A percentile compares a stretch with the other conserved stretches of the same genome.
Evolutionary conservation across 2,329 filamentous ascomycete species (phyloP).

Genomic region (Neoscytalidium dimidiatum): DNA sequence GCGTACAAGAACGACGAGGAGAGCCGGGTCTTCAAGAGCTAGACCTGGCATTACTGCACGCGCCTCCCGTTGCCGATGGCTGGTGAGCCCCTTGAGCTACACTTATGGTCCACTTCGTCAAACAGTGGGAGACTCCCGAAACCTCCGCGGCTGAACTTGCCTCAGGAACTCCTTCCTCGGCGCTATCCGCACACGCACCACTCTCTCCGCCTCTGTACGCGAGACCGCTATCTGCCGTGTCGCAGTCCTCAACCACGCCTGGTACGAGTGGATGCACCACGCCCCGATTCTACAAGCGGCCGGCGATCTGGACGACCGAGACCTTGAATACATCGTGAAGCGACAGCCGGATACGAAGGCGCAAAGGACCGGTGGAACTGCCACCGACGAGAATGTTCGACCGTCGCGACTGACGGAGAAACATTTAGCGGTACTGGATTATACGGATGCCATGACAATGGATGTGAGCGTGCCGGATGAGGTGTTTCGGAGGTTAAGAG

Average conservation of each 20-base stretch:
- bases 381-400: background rate
- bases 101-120: too few relatives aligned
- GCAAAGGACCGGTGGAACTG: constrained; percentile 16
- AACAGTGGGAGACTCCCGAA: too few relatives aligned
- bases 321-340: constrained; percentile 31
- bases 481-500: constrained; percentile 66
- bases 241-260: constrained; percentile 76
- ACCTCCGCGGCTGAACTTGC: background rate
- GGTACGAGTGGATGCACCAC: constrained; percentile 85
- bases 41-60: constrained; percentile 57
- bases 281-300: constrained; percentile 63
- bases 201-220: constrained; percentile 56
- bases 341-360: background rate
- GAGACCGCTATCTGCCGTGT: constrained; percentile 82
- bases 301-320: constrained; percentile 60
- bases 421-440: constrained; percentile 70
- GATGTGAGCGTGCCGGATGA: constrained; percentile 68
- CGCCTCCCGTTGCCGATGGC: constrained; percentile 57
- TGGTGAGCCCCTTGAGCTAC: too few relatives aligned
- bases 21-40: constrained; percentile 53
- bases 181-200: constrained; percentile 56
- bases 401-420: constrained; percentile 51
- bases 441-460: constrained; percentile 83
- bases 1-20: constrained; percentile 54
- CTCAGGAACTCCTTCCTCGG: constrained; percentile 57